phyloP scores from a whole-genome alignment of 2,329 filamentous ascomycete genomes.

The Endothia cerciana region DNA sequence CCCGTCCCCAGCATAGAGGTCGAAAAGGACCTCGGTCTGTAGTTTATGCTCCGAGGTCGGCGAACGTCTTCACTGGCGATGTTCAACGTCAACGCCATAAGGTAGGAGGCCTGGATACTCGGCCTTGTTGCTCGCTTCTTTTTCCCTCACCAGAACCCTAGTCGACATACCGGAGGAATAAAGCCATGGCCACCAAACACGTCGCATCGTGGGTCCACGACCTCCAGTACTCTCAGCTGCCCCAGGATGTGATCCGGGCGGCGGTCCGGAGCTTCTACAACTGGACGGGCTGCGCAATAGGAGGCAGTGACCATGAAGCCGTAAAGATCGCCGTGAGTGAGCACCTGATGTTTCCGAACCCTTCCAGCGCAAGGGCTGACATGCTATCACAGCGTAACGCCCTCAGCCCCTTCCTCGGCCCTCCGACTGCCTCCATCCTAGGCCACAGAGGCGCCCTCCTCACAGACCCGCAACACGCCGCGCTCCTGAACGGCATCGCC shows the following conservation, averaged over 20 bases:
- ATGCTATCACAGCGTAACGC: constrained; percentile 16
- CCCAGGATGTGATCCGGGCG: constrained; percentile 44
- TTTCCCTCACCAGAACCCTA: neutral
- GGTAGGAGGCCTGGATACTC: neutral
- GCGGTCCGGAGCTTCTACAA: constrained; percentile 56
- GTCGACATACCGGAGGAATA: neutral
- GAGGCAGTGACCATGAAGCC: constrained; percentile 52
- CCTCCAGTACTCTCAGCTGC: constrained; percentile 46
- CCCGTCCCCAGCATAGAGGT: too few relatives aligned
- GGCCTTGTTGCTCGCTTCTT: too few relatives aligned
- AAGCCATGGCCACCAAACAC: constrained; percentile 49
- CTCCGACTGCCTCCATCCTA: constrained; percentile 39
- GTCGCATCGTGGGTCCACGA: constrained; percentile 52
- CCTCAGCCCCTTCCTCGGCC: constrained; percentile 36
- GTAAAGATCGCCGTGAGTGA: constrained; percentile 40
- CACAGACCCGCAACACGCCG: constrained; percentile 52
- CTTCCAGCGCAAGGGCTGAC: neutral
- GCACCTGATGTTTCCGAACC: constrained; percentile 1
- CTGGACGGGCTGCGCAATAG: constrained; percentile 57
- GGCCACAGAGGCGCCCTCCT: constrained; percentile 37
- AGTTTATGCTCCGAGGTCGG: neutral
- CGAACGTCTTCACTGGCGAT: neutral
- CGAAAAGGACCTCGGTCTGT: neutral
- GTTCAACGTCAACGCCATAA: neutral
- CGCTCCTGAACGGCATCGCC: constrained; percentile 58